Conservation (phyloP, 2,329 filamentous ascomycete genomes). For the Grosmannia huntii region DNA sequence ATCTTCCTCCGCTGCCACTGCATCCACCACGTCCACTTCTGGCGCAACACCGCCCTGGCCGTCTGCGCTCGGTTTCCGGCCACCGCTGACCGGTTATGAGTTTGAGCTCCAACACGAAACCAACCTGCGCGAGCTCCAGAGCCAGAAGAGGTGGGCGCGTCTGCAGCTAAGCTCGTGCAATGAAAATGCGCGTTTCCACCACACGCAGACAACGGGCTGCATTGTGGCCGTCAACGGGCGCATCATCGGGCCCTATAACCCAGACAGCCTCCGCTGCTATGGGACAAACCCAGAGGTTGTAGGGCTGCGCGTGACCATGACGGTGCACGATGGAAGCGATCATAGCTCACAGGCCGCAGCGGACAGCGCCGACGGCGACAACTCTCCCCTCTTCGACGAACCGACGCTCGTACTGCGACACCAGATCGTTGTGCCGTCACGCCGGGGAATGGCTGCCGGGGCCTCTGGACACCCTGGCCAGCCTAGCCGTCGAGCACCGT, state of each 20-base stretch:
- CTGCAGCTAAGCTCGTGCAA: constrained; percentile 12
- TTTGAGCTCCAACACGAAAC: constrained; percentile 12
- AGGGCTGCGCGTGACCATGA: constrained; percentile 13
- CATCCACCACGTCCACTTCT: neutral
- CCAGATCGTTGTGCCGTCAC: constrained; percentile 8
- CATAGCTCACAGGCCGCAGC: neutral
- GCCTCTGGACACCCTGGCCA: neutral
- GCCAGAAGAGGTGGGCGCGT: constrained; percentile 10
- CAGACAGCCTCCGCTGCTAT: constrained; percentile 10
- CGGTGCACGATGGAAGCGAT: constrained; percentile 1
- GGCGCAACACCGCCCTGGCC: neutral
- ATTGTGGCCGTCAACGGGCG: constrained; percentile 11
- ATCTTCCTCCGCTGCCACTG: neutral
- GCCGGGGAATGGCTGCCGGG: neutral
- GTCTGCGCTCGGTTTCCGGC: constrained; percentile 3
- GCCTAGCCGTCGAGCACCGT: neutral
- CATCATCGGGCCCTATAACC: constrained; percentile 8
- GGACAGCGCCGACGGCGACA: neutral
- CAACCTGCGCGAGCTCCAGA: constrained; percentile 9
- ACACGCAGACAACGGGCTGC: constrained; percentile 13
- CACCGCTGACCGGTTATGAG: constrained; percentile 10
- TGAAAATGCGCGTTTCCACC: constrained; percentile 11
- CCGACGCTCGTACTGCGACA: constrained; percentile 7
- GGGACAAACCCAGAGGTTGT: constrained; percentile 9
- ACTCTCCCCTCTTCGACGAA: neutral